Base-by-base conservation (phyloP, 2,329 filamentous ascomycete genomes). In the Fusarium multiceps region DNA sequence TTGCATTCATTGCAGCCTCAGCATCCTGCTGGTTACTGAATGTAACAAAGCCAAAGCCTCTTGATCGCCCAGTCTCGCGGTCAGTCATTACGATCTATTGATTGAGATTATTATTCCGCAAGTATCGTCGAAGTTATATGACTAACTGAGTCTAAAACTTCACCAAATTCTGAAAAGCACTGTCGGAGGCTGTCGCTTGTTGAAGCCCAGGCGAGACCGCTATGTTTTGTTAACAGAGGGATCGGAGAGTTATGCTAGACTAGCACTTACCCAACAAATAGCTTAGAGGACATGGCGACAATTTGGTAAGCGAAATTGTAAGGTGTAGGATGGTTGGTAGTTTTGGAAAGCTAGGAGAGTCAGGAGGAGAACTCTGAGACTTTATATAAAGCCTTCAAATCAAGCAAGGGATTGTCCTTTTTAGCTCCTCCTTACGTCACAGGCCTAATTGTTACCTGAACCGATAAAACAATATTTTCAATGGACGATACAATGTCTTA, bases 31-130 rank as follows among this genome's bases (percentile, higher is more conserved):
- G 4, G 14, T 0, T 43, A 25, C n/a, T 11, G 11, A 50, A 62
- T 11, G 53, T 61, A 6, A 68, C 56, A 9, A 62, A 66, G 9
- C 64, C 64, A 14, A 58, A 66, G 13, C 64, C 62, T n/a, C 62
- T 42, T n/a, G 61, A 57, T 21, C 61, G 56, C 7, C 49, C 54
- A 20, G 61, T 66, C 4, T 68, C 61, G n/a, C 56, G 47, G 21
- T 68, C 64, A 2, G 23, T 40, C 61, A 66, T 62, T 9, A 68
- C 48, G 4, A 62, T 50, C 60, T 63, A 4, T 16, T 11, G 8
- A 7, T 16, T 14, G 3, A 16, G 3, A 3, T 63, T 12, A 60
- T 37, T 23, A 28, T 9, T 27, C n/a, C 11, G 5, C 12, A 7
- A 25, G 4, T 1, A 25, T 10, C 7, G 5, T 1, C 18, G 3